Percentiles rank a stretch among this genome's conserved stretches.
Evolutionary conservation across 352 stramenopile genomes (phyloP).

Genomic region (Phytopythium oedochilum): DNA sequence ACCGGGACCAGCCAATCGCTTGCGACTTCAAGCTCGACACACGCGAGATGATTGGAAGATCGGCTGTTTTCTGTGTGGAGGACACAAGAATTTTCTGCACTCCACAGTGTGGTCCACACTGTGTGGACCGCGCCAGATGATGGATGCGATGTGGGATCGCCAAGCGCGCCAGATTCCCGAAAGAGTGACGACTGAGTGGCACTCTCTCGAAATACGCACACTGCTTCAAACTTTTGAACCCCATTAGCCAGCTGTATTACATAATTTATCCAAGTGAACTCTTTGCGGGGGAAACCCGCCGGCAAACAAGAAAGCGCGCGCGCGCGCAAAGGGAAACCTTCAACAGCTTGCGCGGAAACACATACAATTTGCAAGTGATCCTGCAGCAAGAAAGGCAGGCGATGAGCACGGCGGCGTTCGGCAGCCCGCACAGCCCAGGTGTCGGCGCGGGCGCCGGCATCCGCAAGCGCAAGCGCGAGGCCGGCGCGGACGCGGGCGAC

Average conservation of each 20-base stretch:
- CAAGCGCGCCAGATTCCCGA: neutral
- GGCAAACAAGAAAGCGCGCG: neutral
- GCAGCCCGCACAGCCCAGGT: neutral
- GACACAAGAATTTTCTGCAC: constrained; percentile 16
- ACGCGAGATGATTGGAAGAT: no score
- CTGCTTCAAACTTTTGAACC: constrained; percentile 2
- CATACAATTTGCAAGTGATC: neutral
- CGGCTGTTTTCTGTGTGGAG: neutral
- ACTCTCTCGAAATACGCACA: neutral
- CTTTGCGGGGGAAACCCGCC: neutral
- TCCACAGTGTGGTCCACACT: no score
- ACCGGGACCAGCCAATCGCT: constrained; percentile 11
- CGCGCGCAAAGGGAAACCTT: neutral
- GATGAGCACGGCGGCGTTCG: neutral
- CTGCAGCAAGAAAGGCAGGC: neutral
- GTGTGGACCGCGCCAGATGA: neutral
- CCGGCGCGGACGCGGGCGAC: constrained; percentile 13
- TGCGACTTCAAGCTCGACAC: constrained; percentile 22
- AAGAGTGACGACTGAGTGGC: neutral
- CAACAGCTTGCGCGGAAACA: neutral
- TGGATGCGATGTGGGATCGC: neutral
- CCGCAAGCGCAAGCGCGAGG: constrained; percentile 25
- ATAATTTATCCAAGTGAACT: neutral
- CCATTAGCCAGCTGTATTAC: neutral
- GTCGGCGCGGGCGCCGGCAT: neutral